Conservation (phyloP, 2,329 filamentous ascomycete genomes). For the Knoxdaviesia proteae region DNA sequence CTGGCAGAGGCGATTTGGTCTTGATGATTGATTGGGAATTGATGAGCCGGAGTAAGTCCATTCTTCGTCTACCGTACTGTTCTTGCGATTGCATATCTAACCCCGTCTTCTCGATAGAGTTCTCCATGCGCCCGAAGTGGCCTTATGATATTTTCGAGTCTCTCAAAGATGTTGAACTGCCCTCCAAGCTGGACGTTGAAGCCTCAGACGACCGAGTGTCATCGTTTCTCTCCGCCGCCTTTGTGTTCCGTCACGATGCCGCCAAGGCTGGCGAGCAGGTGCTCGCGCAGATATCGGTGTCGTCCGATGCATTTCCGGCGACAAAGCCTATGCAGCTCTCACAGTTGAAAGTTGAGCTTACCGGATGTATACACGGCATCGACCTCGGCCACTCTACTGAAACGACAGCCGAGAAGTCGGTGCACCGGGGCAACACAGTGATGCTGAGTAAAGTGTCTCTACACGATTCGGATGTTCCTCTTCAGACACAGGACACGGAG, state of each 20-base stretch:
- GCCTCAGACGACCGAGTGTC: slow-evolving; percentile 28
- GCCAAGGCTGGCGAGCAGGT: slow-evolving; percentile 40
- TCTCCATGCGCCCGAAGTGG: slow-evolving; percentile 33
- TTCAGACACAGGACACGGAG: slow-evolving; percentile 4
- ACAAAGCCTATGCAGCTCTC: slow-evolving; percentile 30
- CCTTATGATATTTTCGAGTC: slow-evolving; percentile 38
- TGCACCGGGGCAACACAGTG: too few relatives aligned
- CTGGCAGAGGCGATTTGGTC: slow-evolving; percentile 31
- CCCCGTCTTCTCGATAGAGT: slow-evolving; percentile 19
- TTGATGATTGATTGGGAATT: slow-evolving; percentile 46
- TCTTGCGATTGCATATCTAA: not conserved
- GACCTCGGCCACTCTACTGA: slow-evolving; percentile 7
- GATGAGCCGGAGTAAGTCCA: slow-evolving; percentile 31
- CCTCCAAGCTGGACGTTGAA: slow-evolving; percentile 25
- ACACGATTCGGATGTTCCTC: too few relatives aligned
- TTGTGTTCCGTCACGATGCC: slow-evolving; percentile 35
- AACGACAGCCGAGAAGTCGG: too few relatives aligned
- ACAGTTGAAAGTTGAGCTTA: slow-evolving; percentile 31
- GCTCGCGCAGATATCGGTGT: slow-evolving; percentile 34
- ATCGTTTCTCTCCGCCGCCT: slow-evolving; percentile 33
- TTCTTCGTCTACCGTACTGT: not conserved
- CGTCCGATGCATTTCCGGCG: slow-evolving; percentile 30
- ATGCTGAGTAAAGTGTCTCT: too few relatives aligned
- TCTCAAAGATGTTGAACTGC: slow-evolving; percentile 24
- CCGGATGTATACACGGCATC: slow-evolving; percentile 16